phyloP scores from a whole-genome alignment of 1,139 yeast genomes.

The Yarrowia galli region DNA sequence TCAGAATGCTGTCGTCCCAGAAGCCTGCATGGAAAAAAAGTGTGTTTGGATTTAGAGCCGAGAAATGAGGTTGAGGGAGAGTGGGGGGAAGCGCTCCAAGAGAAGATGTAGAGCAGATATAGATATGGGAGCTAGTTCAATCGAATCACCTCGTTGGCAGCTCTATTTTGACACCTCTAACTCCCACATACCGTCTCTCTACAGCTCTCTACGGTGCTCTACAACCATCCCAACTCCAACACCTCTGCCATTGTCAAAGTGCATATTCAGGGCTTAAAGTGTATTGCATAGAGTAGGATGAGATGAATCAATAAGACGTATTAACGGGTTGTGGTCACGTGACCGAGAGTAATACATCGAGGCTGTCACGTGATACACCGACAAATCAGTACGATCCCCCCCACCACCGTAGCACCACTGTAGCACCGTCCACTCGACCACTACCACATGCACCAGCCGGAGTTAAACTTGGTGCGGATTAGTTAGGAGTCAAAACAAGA shows the following conservation, averaged over 20 bases:
- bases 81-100: no score
- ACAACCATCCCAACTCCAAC: neutral
- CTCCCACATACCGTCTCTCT: no score
- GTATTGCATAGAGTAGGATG: neutral
- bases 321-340: neutral
- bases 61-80: neutral
- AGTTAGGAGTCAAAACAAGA: conserved; percentile 16
- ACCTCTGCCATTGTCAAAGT: neutral
- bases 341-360: neutral
- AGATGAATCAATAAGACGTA: no score
- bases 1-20: neutral
- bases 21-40: conserved; percentile 30
- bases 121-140: no score
- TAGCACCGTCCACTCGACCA: no score
- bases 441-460: neutral
- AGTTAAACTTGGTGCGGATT: conserved; percentile 1
- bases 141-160: neutral
- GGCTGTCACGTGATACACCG: neutral
- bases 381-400: no score
- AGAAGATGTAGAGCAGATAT: neutral
- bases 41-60: conserved; percentile 20
- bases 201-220: neutral
- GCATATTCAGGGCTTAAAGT: conserved; percentile 31
- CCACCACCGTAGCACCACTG: no score
- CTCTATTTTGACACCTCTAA: neutral